Evolutionary conservation across 768 basidiomycete genomes (phyloP), one percentile per base, ranked within the genome.

Genomic region (Russula ochroleuca): DNA sequence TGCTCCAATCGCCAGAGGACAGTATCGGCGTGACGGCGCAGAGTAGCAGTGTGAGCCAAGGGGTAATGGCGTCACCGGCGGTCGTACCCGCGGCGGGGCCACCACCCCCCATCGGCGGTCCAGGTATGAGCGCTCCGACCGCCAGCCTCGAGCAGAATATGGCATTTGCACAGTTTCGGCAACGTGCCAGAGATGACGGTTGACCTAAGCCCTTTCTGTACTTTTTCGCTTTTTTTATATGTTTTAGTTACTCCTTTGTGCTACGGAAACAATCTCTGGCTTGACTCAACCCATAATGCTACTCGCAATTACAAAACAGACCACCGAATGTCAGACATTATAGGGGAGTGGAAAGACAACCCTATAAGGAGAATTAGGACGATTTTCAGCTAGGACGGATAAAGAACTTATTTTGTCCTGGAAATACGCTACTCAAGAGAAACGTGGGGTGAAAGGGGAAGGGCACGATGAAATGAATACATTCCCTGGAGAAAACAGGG

Each of bases 61-160:
- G 23, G 69, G 37, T n/a, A 19, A 73, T 74, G 28, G 69, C 73
- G 6, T 77, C 78, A 23, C 76, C 75, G 15, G 76, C 75, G 28
- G 73, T 77, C 55, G 73, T 76, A 62, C 75, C 76, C 28, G 70
- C 78, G 9, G 70, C 78, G 2, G 74, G 75, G 2, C 71, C 75
- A 1, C 63, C 63, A 5, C 63, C 63, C 5, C 79, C 79, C 11
- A 78, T 79, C 58, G 73, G 75, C 57, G 51, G 63, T 2, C 51
- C 52, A n/a, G 57, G 63, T 23, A 59, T 47, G 21, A 28, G 57
- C 10, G 74, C 78, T 35, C 83, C 80, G 62, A 81, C 82, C 33
- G 85, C 90, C 4, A 90, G 90, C 13, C 77, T 91, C 50, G 90
- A 90, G 72, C 90, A 92, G 74, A 90, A 87, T 68, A 88, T 91